Conservation (phyloP, 1,284 basidiomycete genomes). For the Porodaedalea pini region DNA sequence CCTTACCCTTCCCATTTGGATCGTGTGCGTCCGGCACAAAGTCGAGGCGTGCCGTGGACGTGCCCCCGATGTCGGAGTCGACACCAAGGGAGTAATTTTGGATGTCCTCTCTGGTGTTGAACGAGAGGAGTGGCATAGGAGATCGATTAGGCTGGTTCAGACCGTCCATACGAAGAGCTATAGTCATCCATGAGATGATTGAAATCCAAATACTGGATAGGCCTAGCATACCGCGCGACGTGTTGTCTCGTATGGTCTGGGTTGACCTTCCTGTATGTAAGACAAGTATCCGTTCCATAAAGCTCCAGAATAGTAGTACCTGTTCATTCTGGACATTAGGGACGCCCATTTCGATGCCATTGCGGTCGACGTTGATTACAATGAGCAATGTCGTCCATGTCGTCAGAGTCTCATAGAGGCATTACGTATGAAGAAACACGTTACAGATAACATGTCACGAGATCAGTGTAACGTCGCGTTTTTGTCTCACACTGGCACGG, state of each 20-base stretch:
- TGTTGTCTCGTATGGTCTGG: slow-evolving; percentile 12
- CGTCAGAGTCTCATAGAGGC: too few relatives aligned
- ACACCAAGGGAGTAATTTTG: slow-evolving; percentile 69
- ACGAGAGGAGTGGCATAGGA: slow-evolving; percentile 59
- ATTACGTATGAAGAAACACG: background rate
- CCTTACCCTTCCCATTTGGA: slow-evolving; percentile 42
- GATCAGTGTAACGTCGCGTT: slow-evolving; percentile 7
- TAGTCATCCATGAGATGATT: background rate
- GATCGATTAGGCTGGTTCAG: slow-evolving; percentile 53
- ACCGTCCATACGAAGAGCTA: slow-evolving; percentile 73
- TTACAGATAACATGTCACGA: slow-evolving; percentile 4
- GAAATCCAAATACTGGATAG: background rate
- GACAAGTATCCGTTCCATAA: background rate
- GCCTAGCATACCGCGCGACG: slow-evolving; percentile 8
- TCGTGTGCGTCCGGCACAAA: slow-evolving; percentile 48
- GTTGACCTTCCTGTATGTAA: slow-evolving; percentile 7
- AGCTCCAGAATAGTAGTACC: background rate
- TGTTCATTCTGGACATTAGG: slow-evolving; percentile 15
- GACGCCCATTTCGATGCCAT: slow-evolving; percentile 18
- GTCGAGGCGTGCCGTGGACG: slow-evolving; percentile 68
- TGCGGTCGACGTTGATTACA: background rate
- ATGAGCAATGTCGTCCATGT: background rate
- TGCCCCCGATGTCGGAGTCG: slow-evolving; percentile 83
- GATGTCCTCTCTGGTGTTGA: slow-evolving; percentile 58
- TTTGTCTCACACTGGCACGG: background rate